A percentile compares a stretch with the other conserved stretches of the same genome.
phyloP scores from a whole-genome alignment of 2,329 filamentous ascomycete genomes.

The Sclerotinia nivalis region DNA sequence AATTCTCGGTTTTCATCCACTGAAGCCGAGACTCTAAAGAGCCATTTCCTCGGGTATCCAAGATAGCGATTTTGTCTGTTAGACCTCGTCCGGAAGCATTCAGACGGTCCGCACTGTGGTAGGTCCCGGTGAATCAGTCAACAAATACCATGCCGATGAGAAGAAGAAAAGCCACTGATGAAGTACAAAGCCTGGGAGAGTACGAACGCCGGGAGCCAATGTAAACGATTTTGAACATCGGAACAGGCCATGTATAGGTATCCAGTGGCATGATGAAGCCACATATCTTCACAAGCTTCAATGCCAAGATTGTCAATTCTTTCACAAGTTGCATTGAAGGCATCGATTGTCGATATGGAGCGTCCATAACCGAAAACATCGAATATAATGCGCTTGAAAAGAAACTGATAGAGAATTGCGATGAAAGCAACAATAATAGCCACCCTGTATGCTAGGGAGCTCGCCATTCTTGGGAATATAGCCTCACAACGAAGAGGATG shows the following conservation, averaged over 20 bases:
- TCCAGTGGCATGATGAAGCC: slow-evolving; percentile 37
- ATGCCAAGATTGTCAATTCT: slow-evolving; percentile 34
- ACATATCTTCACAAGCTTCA: slow-evolving; percentile 40
- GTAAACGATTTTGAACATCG: slow-evolving; percentile 29
- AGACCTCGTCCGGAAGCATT: slow-evolving; percentile 35
- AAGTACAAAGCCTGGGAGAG: not conserved
- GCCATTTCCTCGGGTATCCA: slow-evolving; percentile 35
- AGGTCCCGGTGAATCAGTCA: not conserved
- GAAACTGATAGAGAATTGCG: slow-evolving; percentile 40
- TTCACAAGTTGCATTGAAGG: slow-evolving; percentile 39
- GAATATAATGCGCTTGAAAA: slow-evolving; percentile 39
- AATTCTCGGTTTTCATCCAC: slow-evolving; percentile 34
- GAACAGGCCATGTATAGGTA: slow-evolving; percentile 39
- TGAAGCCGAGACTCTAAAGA: slow-evolving; percentile 31
- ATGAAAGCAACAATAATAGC: slow-evolving; percentile 31
- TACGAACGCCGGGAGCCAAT: slow-evolving; percentile 39
- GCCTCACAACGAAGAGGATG: not conserved
- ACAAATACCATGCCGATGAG: not conserved
- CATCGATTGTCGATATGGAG: slow-evolving; percentile 38
- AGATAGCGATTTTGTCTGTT: slow-evolving; percentile 34
- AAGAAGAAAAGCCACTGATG: not conserved
- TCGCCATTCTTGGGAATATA: slow-evolving; percentile 16
- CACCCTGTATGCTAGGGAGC: slow-evolving; percentile 27
- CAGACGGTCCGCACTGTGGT: slow-evolving; percentile 30
- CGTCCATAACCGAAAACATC: slow-evolving; percentile 40